These are phyloP conservation scores for Dothideomycetes sp. DNA, from an alignment of 2,329 filamentous ascomycete species.

Conservation along the genomic window DNA sequence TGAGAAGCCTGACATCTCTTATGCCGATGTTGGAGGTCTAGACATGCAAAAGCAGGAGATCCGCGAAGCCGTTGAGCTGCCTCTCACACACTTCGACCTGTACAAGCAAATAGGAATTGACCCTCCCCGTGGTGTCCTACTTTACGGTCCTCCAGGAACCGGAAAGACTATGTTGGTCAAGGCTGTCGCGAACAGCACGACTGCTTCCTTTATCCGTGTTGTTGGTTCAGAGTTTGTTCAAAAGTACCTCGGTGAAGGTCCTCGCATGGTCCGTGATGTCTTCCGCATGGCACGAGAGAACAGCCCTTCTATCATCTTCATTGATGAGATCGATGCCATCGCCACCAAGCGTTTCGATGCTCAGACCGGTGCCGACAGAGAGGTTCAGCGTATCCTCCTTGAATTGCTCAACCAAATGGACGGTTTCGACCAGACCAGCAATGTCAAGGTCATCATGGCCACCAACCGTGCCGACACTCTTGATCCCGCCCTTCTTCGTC, in stretches of 20 bases:
- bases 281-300: constrained; percentile 99
- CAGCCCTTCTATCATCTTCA: constrained; percentile 97
- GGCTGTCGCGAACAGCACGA: constrained; percentile 95
- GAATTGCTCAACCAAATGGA: constrained; percentile 99
- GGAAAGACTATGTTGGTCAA: constrained; percentile 98
- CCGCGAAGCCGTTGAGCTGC: constrained; percentile 90
- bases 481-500: constrained; percentile 86
- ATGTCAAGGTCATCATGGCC: constrained; percentile 99
- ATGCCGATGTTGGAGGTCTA: constrained; percentile 91
- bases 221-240: constrained; percentile 98
- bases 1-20: constrained; percentile 97
- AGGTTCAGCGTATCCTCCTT: constrained; percentile 95
- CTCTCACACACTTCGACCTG: constrained; percentile 92
- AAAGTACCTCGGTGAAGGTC: constrained; percentile 95
- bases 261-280: constrained; percentile 96
- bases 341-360: constrained; percentile 99
- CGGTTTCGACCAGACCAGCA: constrained; percentile 95
- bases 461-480: constrained; percentile 97
- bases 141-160: constrained; percentile 92
- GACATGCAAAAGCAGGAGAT: constrained; percentile 99
- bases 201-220: constrained; percentile 94
- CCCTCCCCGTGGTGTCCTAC: constrained; percentile 85
- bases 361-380: constrained; percentile 92
- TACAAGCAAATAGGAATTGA: constrained; percentile 99
- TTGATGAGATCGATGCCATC: constrained; percentile 98